Percentiles rank a stretch among this genome's conserved stretches.
phyloP scores from a whole-genome alignment of 768 basidiomycete genomes.

The Boletus sp. region DNA sequence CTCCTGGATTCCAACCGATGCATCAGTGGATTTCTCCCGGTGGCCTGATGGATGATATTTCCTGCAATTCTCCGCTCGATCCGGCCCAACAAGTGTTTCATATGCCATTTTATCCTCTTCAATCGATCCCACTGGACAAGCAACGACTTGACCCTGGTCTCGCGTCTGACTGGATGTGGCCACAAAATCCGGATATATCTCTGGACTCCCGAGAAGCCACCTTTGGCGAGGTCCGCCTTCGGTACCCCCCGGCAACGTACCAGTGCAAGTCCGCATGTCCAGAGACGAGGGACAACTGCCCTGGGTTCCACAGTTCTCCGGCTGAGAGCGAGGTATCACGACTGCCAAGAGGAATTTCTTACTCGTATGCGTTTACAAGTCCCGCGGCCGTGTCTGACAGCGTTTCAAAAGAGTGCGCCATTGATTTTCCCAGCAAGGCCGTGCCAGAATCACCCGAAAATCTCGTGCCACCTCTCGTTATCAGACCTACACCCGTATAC shows the following conservation, averaged over 20 bases:
- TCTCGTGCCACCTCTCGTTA: constrained; percentile 18
- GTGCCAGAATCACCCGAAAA: constrained; percentile 8
- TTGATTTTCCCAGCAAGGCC: neutral
- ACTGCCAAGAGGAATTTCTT: constrained; percentile 10
- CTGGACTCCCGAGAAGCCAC: constrained; percentile 4
- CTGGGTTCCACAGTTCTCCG: constrained; percentile 3
- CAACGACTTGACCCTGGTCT: constrained; percentile 1
- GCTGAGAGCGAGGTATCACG: constrained; percentile 10
- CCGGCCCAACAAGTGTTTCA: constrained; percentile 33
- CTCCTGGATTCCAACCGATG: constrained; percentile 17
- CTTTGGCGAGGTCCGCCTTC: constrained; percentile 11
- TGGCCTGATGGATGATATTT: constrained; percentile 3
- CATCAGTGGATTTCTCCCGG: constrained; percentile 17
- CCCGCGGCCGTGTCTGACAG: constrained; percentile 1
- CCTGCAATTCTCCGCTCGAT: constrained; percentile 14
- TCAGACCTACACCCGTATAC: constrained; percentile 31
- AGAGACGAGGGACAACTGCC: constrained; percentile 3
- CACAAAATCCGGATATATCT: constrained; percentile 9
- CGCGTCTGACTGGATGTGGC: constrained; percentile 19
- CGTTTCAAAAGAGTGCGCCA: constrained; percentile 1
- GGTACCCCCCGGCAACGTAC: constrained; percentile 1
- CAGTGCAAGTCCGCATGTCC: constrained; percentile 8
- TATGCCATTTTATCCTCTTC: constrained; percentile 26
- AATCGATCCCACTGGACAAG: constrained; percentile 18
- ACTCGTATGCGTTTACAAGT: constrained; percentile 5